Evolutionary conservation across 2,329 filamentous ascomycete genomes (phyloP).

Genomic region (Aschersonia sp.): DNA sequence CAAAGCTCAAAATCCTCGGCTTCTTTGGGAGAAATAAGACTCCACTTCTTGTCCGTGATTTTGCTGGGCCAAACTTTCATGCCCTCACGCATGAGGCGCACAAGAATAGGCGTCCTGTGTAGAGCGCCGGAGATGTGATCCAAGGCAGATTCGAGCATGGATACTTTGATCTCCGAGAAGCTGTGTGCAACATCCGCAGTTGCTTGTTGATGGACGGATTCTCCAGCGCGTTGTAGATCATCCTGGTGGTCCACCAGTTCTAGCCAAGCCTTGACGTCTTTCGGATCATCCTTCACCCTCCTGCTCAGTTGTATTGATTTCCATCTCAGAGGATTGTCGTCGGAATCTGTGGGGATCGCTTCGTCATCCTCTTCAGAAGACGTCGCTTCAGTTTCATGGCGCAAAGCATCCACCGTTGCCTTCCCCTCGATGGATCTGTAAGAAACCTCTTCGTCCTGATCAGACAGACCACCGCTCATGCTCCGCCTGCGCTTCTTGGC

Average conservation of each 20-base stretch:
- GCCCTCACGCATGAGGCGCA: slow-evolving; percentile 62
- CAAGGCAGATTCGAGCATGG: slow-evolving; percentile 67
- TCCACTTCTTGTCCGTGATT: slow-evolving; percentile 50
- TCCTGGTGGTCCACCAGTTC: slow-evolving; percentile 70
- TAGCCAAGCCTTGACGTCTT: slow-evolving; percentile 61
- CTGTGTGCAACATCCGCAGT: slow-evolving; percentile 50
- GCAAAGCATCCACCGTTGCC: slow-evolving; percentile 33
- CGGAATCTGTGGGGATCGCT: slow-evolving; percentile 15
- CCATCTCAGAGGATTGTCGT: slow-evolving; percentile 30
- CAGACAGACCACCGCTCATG: slow-evolving; percentile 23
- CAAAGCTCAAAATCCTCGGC: slow-evolving; percentile 43
- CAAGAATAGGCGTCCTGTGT: slow-evolving; percentile 45
- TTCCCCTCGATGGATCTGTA: slow-evolving; percentile 55
- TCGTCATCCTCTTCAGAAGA: slow-evolving; percentile 20
- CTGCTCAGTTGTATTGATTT: slow-evolving; percentile 48
- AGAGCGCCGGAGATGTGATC: slow-evolving; percentile 30
- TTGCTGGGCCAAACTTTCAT: slow-evolving; percentile 57
- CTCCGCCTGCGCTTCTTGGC: slow-evolving; percentile 27
- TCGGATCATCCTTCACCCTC: slow-evolving; percentile 48
- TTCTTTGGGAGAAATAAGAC: slow-evolving; percentile 22
- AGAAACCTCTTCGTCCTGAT: slow-evolving; percentile 30
- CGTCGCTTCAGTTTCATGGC: slow-evolving; percentile 34
- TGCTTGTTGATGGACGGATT: slow-evolving; percentile 24
- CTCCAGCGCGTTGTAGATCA: slow-evolving; percentile 38
- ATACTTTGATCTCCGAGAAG: slow-evolving; percentile 65